Percentiles rank a stretch among this genome's conserved stretches.
Conservation (phyloP, 148 eudicot genomes). For the Vaccinium macrocarpon region DNA sequence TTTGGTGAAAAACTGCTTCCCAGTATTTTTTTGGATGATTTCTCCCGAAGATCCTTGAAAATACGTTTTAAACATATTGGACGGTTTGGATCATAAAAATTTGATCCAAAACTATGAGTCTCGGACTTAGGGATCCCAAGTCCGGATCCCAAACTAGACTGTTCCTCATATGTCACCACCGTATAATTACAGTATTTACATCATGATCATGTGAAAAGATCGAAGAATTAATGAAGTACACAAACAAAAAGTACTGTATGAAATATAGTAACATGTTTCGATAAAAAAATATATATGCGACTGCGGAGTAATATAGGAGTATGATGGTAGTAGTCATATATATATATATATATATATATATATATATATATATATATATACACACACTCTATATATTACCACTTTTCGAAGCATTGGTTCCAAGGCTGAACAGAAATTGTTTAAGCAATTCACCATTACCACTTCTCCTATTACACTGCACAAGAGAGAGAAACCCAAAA, state of each 20-base stretch:
- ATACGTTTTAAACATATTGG: too few species aligned
- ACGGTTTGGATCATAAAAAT: too few species aligned
- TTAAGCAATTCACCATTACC: constrained; percentile 40
- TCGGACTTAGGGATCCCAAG: too few species aligned
- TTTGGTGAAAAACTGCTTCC: too few species aligned
- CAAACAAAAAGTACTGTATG: not conserved
- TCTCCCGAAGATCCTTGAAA: too few species aligned
- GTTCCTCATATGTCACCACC: too few species aligned
- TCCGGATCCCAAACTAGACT: too few species aligned
- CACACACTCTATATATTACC: too few species aligned
- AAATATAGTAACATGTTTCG: not conserved
- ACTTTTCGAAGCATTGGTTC: constrained; percentile 72
- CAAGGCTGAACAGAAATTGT: constrained; percentile 37
- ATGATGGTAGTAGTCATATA: not conserved
- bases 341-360: constrained; percentile 29
- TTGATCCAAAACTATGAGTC: too few species aligned
- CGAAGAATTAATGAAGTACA: not conserved
- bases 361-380: constrained; percentile 31
- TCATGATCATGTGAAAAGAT: not conserved
- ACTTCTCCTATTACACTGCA: constrained; percentile 57
- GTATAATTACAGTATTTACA: not conserved
- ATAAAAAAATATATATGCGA: not conserved
- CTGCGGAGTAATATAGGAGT: too few species aligned
- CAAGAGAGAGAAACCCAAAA: not conserved
- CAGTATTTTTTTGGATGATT: too few species aligned